These are phyloP conservation scores for Bruguiera hainesii DNA, from an alignment of 441 rosid species.

Conservation along the genomic window DNA sequence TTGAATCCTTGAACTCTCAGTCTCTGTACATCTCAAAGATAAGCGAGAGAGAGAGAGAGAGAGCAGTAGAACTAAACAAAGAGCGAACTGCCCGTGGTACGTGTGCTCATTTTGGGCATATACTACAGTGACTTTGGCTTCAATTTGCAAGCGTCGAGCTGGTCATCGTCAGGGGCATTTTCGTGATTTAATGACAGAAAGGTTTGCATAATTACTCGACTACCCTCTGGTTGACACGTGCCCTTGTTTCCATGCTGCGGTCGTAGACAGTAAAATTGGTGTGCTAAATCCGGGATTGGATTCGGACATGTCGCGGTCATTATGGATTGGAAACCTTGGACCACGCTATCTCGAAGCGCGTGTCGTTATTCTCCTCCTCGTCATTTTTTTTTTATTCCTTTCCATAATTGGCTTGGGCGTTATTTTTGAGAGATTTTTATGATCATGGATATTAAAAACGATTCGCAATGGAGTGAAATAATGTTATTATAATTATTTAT, in stretches of 20 bases:
- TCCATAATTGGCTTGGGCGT: neutral
- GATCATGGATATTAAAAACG: too few relatives aligned
- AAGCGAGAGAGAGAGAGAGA: neutral
- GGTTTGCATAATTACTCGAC: slow-evolving; percentile 4
- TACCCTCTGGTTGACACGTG: slow-evolving; percentile 6
- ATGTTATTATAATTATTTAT: too few relatives aligned
- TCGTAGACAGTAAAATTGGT: neutral
- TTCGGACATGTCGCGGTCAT: slow-evolving; percentile 20
- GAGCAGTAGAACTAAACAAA: neutral
- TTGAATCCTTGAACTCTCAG: slow-evolving; percentile 7
- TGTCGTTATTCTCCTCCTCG: neutral
- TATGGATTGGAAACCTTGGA: neutral
- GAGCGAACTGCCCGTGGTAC: neutral
- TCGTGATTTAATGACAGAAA: neutral
- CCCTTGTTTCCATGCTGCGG: neutral
- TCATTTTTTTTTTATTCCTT: neutral
- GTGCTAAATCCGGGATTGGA: neutral
- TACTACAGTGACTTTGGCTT: neutral
- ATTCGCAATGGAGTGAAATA: too few relatives aligned
- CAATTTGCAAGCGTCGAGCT: neutral
- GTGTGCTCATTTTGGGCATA: too few relatives aligned
- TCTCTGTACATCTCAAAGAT: neutral
- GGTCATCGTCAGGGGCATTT: slow-evolving; percentile 1
- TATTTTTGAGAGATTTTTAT: too few relatives aligned
- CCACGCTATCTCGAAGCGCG: slow-evolving; percentile 21